Conservation (phyloP, 768 basidiomycete genomes). For the Kwoniella pini region DNA sequence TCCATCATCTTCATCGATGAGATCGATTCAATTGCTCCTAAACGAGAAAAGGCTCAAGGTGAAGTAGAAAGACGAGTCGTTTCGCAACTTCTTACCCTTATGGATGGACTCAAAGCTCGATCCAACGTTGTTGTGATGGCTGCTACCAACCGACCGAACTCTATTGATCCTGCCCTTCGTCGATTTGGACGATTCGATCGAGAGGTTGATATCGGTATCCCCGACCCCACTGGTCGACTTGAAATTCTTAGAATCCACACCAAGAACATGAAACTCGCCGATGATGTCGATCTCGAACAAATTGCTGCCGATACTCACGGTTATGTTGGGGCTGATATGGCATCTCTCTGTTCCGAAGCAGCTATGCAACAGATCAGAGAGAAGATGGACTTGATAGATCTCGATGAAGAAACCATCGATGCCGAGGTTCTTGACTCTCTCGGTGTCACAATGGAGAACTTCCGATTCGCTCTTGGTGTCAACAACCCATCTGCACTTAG, state of each 20-base stretch:
- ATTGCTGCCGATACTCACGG: conserved; percentile 99
- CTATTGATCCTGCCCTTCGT: conserved; percentile 96
- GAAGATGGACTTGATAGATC: conserved; percentile 80
- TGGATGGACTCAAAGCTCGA: conserved; percentile 98
- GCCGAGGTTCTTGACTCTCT: conserved; percentile 98
- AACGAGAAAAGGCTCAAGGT: conserved; percentile 99
- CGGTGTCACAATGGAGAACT: conserved; percentile 99
- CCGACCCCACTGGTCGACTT: conserved; percentile 96
- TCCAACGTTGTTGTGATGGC: conserved; percentile 99
- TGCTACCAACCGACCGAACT: conserved; percentile 86
- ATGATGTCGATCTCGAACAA: conserved; percentile 97
- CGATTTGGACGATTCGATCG: conserved; percentile 99
- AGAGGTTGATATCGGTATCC: conserved; percentile 98
- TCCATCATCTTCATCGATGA: conserved; percentile 98
- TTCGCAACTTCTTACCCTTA: conserved; percentile 94
- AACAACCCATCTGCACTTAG: conserved; percentile 98
- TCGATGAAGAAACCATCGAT: conserved; percentile 82
- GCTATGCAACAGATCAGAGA: conserved; percentile 99
- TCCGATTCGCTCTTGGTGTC: conserved; percentile 95
- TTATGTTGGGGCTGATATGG: conserved; percentile 97
- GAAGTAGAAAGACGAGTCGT: conserved; percentile 99
- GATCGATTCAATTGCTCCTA: conserved; percentile 98
- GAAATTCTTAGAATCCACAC: conserved; percentile 99
- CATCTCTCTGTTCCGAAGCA: conserved; percentile 96
- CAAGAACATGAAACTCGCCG: conserved; percentile 98